These are phyloP conservation scores for Verruconis gallopava DNA, from an alignment of 2,329 filamentous ascomycete genomes.

Conservation along the genomic window DNA sequence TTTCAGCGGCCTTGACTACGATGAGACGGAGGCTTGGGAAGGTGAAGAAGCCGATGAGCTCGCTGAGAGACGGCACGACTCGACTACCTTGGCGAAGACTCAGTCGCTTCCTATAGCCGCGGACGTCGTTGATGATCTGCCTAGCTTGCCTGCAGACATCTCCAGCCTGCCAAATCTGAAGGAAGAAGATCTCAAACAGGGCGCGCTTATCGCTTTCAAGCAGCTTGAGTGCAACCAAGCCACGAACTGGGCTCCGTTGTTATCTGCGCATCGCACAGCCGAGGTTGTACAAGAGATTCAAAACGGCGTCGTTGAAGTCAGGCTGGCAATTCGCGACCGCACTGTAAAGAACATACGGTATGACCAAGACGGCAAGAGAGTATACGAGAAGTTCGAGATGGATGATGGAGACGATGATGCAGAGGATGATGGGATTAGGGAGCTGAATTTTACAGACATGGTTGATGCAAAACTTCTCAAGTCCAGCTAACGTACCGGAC, in stretches of 20 bases:
- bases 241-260: conserved; percentile 53
- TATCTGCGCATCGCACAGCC: conserved; percentile 52
- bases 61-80: conserved; percentile 15
- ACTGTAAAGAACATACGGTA: conserved; percentile 41
- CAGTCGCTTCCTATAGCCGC: not conserved
- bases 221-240: conserved; percentile 47
- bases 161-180: conserved; percentile 39
- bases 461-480: conserved; percentile 48
- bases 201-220: conserved; percentile 59
- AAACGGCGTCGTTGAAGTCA: conserved; percentile 38
- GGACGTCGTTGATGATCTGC: conserved; percentile 42
- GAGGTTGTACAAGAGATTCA: conserved; percentile 43
- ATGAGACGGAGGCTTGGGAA: conserved; percentile 46
- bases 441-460: conserved; percentile 48
- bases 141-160: conserved; percentile 46
- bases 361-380: conserved; percentile 56
- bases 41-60: conserved; percentile 43
- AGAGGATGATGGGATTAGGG: conserved; percentile 48
- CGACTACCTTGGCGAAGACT: conserved; percentile 14
- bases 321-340: conserved; percentile 57
- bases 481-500: too few relatives aligned
- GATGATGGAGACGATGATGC: conserved; percentile 23
- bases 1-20: conserved; percentile 35
- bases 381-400: conserved; percentile 69
- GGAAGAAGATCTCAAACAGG: conserved; percentile 36